Evolutionary conservation across 805 yeast genomes (phyloP).

Genomic region (Peterozyma toletana): DNA sequence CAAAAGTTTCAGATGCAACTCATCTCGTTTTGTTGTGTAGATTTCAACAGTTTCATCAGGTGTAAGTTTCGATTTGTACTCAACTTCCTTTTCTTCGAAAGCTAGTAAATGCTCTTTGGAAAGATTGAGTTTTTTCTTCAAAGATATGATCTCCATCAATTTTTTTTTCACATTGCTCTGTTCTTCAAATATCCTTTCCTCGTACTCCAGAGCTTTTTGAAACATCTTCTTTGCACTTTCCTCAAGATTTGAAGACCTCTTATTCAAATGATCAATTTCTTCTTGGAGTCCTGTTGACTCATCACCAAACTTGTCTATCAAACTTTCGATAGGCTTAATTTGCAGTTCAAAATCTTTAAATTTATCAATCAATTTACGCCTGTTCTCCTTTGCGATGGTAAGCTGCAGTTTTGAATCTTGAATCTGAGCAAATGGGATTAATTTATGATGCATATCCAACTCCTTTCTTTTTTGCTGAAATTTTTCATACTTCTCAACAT

Average conservation of each 20-base stretch:
- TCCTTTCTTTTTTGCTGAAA: slow-evolving; percentile 36
- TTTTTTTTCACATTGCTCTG: slow-evolving; percentile 25
- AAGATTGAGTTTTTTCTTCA: slow-evolving; percentile 20
- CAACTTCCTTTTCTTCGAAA: slow-evolving; percentile 5
- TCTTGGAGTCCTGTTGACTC: background rate
- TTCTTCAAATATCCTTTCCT: slow-evolving; percentile 11
- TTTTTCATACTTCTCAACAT: slow-evolving; percentile 38
- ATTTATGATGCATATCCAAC: slow-evolving; percentile 27
- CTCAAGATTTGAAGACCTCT: slow-evolving; percentile 5
- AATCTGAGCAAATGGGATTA: slow-evolving; percentile 25
- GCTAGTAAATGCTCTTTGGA: slow-evolving; percentile 15
- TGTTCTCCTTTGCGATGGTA: slow-evolving; percentile 16
- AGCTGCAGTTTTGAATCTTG: slow-evolving; percentile 27
- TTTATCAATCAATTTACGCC: slow-evolving; percentile 16
- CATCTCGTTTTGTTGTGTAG: slow-evolving; percentile 1
- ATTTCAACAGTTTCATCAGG: slow-evolving; percentile 19
- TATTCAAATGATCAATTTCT: slow-evolving; percentile 13
- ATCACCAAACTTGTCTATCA: slow-evolving; percentile 1
- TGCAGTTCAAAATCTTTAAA: slow-evolving; percentile 15
- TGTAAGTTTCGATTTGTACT: background rate
- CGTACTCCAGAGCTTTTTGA: too few species aligned
- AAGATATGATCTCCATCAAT: slow-evolving; percentile 22
- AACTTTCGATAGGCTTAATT: slow-evolving; percentile 11
- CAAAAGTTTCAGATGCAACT: background rate
- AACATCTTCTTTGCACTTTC: too few species aligned